Evolutionary conservation across 2,329 filamentous ascomycete species (phyloP), one percentile per base, ranked within the genome.

Genomic region (Myrmaecium sp.): DNA sequence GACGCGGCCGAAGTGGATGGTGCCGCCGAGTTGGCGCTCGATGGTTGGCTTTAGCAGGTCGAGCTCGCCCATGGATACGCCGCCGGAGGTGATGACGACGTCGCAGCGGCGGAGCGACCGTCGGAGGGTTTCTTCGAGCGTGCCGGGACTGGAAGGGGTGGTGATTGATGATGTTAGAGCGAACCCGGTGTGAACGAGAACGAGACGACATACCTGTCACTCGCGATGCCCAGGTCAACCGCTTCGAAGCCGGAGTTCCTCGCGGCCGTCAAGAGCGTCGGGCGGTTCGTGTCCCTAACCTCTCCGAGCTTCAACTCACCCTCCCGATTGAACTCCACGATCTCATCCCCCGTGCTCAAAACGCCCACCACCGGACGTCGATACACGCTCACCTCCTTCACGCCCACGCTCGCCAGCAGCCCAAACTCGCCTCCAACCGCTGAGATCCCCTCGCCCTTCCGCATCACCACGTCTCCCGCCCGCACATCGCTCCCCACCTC

Each of bases 21-120:
- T 89, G 5, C 89, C 89, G 30, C 83, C 82, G 1, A 98, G 67
- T 2, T 73, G 64, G 21, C 86, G 75, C 57, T 95, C 89, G 41
- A 98, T 80, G 0, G 86, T 95, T 0, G 89, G 86, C 49, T 98
- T 98, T 12, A 98, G 69, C 5, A 98, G 73, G 51, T 98, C 89
- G 3, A 94, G 70, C 54, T 98, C 89, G 30, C 89, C 89, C 89
- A 98, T 98, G 6, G 81, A 92, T 12, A 95, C 89, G 25, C 89
- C 89, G 13, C 89, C 89, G 0, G 79, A 86, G 10, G 89, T 95
- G 42, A 98, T 72, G 31, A 98, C 66, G 8, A 95, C 58, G 43
- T 94, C 84, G 14, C 74, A 73, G 25, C 60, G 59, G 12, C 78
- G 67, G 33, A 95, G 60, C 1, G 77, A 81, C 30, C 69, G 64